Conservation (phyloP, 2,329 filamentous ascomycete genomes). For the Neofusicoccum cordaticola region DNA sequence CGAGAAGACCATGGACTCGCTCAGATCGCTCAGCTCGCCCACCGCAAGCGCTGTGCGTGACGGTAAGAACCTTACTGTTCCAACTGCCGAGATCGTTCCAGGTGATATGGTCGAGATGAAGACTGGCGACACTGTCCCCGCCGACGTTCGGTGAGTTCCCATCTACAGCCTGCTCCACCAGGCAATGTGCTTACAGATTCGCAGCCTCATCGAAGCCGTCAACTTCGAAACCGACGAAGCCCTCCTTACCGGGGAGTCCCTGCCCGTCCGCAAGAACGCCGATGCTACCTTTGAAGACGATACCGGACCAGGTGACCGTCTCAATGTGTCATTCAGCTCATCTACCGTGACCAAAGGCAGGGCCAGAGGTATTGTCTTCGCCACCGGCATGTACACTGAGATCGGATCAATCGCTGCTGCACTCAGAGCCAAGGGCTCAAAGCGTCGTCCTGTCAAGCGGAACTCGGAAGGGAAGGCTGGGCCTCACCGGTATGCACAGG, state of each 20-base stretch:
- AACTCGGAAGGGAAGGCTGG: conserved; percentile 34
- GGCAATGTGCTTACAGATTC: neutral
- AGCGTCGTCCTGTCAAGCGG: conserved; percentile 42
- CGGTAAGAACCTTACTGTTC: conserved; percentile 51
- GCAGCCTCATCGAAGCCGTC: conserved; percentile 57
- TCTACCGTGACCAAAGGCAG: conserved; percentile 69
- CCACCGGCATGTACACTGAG: conserved; percentile 69
- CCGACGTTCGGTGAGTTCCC: conserved; percentile 55
- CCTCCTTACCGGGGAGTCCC: conserved; percentile 67
- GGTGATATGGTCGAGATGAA: conserved; percentile 64
- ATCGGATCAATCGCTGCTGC: conserved; percentile 72
- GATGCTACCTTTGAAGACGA: conserved; percentile 52
- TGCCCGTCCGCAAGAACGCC: conserved; percentile 63
- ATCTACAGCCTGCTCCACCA: neutral
- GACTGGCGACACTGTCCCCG: conserved; percentile 67
- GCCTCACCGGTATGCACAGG: conserved; percentile 46
- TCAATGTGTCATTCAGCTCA: conserved; percentile 68
- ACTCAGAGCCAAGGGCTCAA: conserved; percentile 53
- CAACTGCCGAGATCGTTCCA: conserved; percentile 59
- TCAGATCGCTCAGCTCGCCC: conserved; percentile 46
- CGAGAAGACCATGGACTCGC: conserved; percentile 50
- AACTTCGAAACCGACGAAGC: conserved; percentile 76
- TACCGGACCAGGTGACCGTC: conserved; percentile 64
- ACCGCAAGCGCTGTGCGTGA: conserved; percentile 51
- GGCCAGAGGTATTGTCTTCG: conserved; percentile 64